Conservation (phyloP, 768 basidiomycete species). For the Kwoniella sp. region DNA sequence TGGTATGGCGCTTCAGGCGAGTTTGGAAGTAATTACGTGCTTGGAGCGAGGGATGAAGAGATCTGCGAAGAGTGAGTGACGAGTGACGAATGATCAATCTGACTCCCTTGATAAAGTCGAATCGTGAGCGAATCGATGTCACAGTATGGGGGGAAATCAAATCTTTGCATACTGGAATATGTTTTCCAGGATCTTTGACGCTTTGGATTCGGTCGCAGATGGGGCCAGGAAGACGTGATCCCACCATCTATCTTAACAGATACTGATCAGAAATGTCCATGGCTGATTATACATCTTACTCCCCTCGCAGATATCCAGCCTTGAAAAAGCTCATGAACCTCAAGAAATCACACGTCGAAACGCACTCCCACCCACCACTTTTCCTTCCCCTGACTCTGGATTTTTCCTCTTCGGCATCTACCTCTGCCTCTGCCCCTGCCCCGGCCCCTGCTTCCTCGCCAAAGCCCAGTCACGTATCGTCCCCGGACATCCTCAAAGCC, state of each 20-base stretch:
- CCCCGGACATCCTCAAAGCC: neutral
- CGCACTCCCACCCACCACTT: constrained; percentile 70
- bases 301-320: constrained; percentile 81
- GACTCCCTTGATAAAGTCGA: too few species aligned
- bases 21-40: constrained; percentile 91
- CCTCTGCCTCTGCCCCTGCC: neutral
- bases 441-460: constrained; percentile 61
- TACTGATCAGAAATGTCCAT: too few species aligned
- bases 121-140: too few species aligned
- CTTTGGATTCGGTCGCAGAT: too few species aligned
- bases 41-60: constrained; percentile 82
- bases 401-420: constrained; percentile 31
- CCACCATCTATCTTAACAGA: too few species aligned
- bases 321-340: constrained; percentile 79
- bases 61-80: constrained; percentile 86
- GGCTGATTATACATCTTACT: too few species aligned
- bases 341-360: constrained; percentile 76
- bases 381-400: constrained; percentile 64
- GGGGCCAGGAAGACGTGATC: too few species aligned
- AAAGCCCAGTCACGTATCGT: too few species aligned
- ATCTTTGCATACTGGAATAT: too few species aligned
- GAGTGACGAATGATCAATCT: neutral
- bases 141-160: too few species aligned
- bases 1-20: constrained; percentile 87
- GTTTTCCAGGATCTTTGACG: too few species aligned